Base-by-base conservation (phyloP, 2,329 filamentous ascomycete species). In the Fusarium bactridioides region DNA sequence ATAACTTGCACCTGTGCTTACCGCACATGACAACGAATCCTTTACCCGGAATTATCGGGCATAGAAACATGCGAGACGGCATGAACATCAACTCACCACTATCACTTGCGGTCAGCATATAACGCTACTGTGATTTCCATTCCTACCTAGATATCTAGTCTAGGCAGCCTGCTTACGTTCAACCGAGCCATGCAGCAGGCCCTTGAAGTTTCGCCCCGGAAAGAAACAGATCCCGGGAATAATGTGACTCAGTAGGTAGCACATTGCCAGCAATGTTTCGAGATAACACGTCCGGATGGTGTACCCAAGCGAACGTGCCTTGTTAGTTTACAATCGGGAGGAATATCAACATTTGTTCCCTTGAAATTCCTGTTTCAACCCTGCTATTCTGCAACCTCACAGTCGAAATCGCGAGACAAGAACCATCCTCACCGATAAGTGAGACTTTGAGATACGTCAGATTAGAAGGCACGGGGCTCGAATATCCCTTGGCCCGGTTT, bases 91-190 rank as follows among this genome's bases (percentile, higher is more conserved):
- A 47, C 38, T 50, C 54, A 37, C 43, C 33, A 41, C 47, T 21
- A 37, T 38, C 59, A 33, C 57, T 45, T 61, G 29, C 41, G 37
- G 60, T 72, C 54, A 73, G 65, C 60, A 69, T 51, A 31, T 44
- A 69, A 40, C 35, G 16, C 27, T 38, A 29, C 43, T 33, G 48
- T 58, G 60, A 50, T 63, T 54, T 56, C 47, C 55, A 33, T 53
- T 35, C 33, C 38, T 38, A 33, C 33, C 38, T 38, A 27, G 58
- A 48, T 48, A 57, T 54, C 16, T 16, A 33, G 16, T 35, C 47
- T 37, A 65, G 41, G 31, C 61, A 55, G 50, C 43, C 59, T 67
- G 67, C 69, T 68, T 64, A 69, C 67, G 64, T 60, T 54, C 41
- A 50, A 27, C 27, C 45, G 48, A 37, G 29, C 45, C 27, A 33